Base-by-base conservation (phyloP, 805 yeast genomes). In the Sugiyamaella valdiviana region DNA sequence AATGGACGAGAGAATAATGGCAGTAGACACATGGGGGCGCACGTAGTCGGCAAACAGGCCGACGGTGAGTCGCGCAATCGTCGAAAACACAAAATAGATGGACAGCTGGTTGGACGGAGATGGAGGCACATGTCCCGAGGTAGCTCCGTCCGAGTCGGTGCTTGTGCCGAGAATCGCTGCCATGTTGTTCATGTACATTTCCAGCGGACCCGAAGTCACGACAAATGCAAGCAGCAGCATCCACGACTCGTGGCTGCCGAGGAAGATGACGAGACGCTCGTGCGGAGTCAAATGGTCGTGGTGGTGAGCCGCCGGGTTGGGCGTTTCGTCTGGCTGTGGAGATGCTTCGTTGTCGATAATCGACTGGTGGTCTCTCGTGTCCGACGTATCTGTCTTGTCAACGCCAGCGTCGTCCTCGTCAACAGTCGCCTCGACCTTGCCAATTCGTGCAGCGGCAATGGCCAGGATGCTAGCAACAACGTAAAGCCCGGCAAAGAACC, bases 151-250 rank as follows among this genome's bases (percentile, higher is more conserved):
- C 23, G 19, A 39, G 5, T 47, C 53, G 20, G 68, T 65, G 3
- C 71, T 63, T 35, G 76, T 64, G 37, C 68, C 65, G n/a, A 83
- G 67, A 10, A 90, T 69, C 6, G 89, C 82, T 0, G 91, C 93
- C 74, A 90, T 75, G 61, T 89, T 86, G 48, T 88, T 85, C 53
- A 86, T 79, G 63, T 78, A 88, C 73, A 87, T 79, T 59, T 90
- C 98, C 49, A 86, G 69, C 0, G 96, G 91, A 0, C 98, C 98
- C 22, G 86, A 66, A 29, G 82, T 74, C 41, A 87, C 65, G 22
- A 89, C 70, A 46, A 89, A 73, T 9, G 88, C 75, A 2, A 75
- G 51, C 21, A 85, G 70, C n/a, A 87, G 65, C 1, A 83, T 51
- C 72, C 86, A 82, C 41, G 87, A 77, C 1, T 83, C 73, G 19